These are phyloP conservation scores for Xylaria flabelliformis DNA, from an alignment of 495 filamentous ascomycete genomes.

Conservation along the genomic window DNA sequence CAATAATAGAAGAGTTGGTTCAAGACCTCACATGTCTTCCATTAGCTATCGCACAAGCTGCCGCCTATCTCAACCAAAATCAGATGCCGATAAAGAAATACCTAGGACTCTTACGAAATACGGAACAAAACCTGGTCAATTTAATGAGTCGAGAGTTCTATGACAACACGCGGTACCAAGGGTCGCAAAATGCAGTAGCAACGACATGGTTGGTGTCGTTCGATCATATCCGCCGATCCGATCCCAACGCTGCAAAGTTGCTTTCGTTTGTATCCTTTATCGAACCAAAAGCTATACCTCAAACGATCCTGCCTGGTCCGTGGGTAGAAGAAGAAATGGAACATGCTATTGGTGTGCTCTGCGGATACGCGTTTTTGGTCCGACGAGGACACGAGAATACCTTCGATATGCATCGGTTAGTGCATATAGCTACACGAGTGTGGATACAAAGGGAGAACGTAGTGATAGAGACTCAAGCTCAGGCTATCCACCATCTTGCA, in stretches of 20 bases:
- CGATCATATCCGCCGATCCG: conserved; percentile 47
- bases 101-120: conserved; percentile 48
- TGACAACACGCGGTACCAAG: conserved; percentile 50
- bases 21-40: conserved; percentile 48
- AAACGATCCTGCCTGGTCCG: conserved; percentile 37
- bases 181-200: conserved; percentile 57
- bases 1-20: conserved; percentile 33
- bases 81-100: conserved; percentile 48
- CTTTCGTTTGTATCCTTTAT: conserved; percentile 55
- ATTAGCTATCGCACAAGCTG: conserved; percentile 57
- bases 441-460: conserved; percentile 37
- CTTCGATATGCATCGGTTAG: conserved; percentile 53
- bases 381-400: conserved; percentile 32
- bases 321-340: conserved; percentile 31
- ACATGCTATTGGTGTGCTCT: conserved; percentile 44
- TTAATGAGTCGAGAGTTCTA: conserved; percentile 59
- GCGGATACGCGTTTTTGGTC: conserved; percentile 44
- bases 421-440: conserved; percentile 51
- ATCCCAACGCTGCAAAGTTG: conserved; percentile 44
- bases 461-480: conserved; percentile 22
- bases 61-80: conserved; percentile 54
- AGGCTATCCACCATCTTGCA: conserved; percentile 35
- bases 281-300: conserved; percentile 45
- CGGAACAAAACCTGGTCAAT: conserved; percentile 47
- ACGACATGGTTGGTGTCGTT: conserved; percentile 64